Evolutionary conservation across 2,329 filamentous ascomycete genomes (phyloP).

Genomic region (Lecanoromycetidae sp.): DNA sequence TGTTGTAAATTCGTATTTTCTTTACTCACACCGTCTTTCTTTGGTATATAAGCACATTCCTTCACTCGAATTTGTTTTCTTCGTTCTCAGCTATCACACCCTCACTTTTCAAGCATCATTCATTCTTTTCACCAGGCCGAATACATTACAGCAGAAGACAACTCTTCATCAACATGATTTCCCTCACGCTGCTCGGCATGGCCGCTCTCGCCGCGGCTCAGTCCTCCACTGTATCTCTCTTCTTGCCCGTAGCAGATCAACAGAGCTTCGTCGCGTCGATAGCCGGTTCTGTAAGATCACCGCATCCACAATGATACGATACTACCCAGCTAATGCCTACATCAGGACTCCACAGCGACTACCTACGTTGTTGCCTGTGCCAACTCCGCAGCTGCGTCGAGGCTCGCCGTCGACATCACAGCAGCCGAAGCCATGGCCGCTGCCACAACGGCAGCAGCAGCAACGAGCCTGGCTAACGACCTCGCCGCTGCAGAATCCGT

Average conservation of each 20-base stretch:
- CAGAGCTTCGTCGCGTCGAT: slow-evolving; percentile 9
- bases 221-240: slow-evolving; percentile 4
- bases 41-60: no score
- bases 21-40: no score
- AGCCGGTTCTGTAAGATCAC: background rate
- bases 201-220: background rate
- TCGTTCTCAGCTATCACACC: no score
- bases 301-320: background rate
- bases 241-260: background rate
- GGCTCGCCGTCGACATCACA: background rate
- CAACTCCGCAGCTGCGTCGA: background rate
- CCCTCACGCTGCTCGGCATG: background rate
- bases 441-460: background rate
- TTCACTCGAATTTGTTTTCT: no score
- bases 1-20: no score
- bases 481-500: background rate
- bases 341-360: slow-evolving; percentile 4
- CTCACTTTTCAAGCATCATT: no score
- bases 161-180: background rate
- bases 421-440: background rate
- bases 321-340: background rate
- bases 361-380: slow-evolving; percentile 9
- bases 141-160: background rate
- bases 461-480: background rate
- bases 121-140: no score